phyloP scores from a whole-genome alignment of 768 basidiomycete species.

The Boletus reticuloceps region DNA sequence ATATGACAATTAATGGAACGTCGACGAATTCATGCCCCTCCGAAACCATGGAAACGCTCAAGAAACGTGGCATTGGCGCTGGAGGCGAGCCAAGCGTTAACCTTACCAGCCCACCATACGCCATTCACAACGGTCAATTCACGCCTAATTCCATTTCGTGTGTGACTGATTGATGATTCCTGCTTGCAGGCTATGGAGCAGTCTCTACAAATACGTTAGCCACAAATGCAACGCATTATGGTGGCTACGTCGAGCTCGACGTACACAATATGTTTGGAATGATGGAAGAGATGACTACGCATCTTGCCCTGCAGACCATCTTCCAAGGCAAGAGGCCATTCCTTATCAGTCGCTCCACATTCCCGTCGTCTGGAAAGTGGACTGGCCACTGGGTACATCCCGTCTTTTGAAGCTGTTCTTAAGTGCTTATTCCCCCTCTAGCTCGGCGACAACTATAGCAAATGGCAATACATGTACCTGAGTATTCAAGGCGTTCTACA shows the following conservation, averaged over 20 bases:
- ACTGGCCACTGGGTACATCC: slow-evolving; percentile 63
- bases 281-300: slow-evolving; percentile 68
- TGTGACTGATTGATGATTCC: neutral
- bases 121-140: slow-evolving; percentile 65
- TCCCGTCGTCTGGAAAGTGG: slow-evolving; percentile 67
- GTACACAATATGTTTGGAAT: slow-evolving; percentile 70
- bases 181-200: slow-evolving; percentile 42
- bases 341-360: slow-evolving; percentile 67
- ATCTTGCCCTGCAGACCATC: slow-evolving; percentile 54
- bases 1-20: slow-evolving; percentile 68
- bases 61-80: slow-evolving; percentile 49
- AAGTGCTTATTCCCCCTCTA: slow-evolving; percentile 18
- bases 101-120: slow-evolving; percentile 60
- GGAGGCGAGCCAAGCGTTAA: slow-evolving; percentile 46
- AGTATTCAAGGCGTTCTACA: slow-evolving; percentile 76
- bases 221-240: slow-evolving; percentile 68
- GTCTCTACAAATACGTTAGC: slow-evolving; percentile 58
- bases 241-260: slow-evolving; percentile 62
- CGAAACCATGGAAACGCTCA: slow-evolving; percentile 17
- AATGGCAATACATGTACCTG: slow-evolving; percentile 69
- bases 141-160: neutral
- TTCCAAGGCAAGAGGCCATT: slow-evolving; percentile 65
- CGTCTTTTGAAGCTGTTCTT: neutral
- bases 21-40: slow-evolving; percentile 45
- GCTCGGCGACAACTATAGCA: slow-evolving; percentile 77